Conservation (phyloP, 306 rosid genomes). For the Prunus armeniaca region DNA sequence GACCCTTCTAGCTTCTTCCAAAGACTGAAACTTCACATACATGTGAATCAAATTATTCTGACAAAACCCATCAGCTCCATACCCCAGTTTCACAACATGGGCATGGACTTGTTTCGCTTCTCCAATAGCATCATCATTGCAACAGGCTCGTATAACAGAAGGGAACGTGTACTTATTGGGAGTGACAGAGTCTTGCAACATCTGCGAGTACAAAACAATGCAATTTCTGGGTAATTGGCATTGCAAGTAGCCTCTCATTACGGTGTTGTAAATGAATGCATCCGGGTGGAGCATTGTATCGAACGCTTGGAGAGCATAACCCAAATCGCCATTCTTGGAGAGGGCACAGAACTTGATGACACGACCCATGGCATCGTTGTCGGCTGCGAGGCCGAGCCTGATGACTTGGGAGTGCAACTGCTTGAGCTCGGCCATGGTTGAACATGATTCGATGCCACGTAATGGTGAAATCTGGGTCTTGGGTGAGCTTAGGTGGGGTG, state of each 20-base stretch:
- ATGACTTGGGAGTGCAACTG: constrained; percentile 54
- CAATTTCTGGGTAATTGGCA: constrained; percentile 23
- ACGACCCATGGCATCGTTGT: constrained; percentile 51
- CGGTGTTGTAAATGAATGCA: constrained; percentile 54
- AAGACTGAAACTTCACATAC: constrained; percentile 37
- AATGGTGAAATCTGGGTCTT: constrained; percentile 12
- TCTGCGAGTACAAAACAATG: constrained; percentile 40
- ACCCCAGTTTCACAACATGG: constrained; percentile 56
- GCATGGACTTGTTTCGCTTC: constrained; percentile 57
- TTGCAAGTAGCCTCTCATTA: constrained; percentile 40
- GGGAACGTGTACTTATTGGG: constrained; percentile 63
- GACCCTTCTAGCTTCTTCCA: constrained; percentile 47
- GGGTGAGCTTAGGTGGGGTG: constrained; percentile 8
- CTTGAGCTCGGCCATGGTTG: constrained; percentile 52
- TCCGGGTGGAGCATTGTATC: constrained; percentile 44
- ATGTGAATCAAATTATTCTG: constrained; percentile 45
- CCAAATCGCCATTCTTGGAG: constrained; percentile 34
- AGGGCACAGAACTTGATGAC: constrained; percentile 51
- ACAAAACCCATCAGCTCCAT: constrained; percentile 32
- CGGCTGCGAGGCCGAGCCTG: constrained; percentile 48
- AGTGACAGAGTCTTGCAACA: constrained; percentile 37
- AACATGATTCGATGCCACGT: constrained; percentile 27
- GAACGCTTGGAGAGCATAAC: constrained; percentile 53
- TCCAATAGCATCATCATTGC: constrained; percentile 12
- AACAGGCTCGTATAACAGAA: constrained; percentile 41